phyloP scores from a whole-genome alignment of 345 rosid species.

The Salix udensis region DNA sequence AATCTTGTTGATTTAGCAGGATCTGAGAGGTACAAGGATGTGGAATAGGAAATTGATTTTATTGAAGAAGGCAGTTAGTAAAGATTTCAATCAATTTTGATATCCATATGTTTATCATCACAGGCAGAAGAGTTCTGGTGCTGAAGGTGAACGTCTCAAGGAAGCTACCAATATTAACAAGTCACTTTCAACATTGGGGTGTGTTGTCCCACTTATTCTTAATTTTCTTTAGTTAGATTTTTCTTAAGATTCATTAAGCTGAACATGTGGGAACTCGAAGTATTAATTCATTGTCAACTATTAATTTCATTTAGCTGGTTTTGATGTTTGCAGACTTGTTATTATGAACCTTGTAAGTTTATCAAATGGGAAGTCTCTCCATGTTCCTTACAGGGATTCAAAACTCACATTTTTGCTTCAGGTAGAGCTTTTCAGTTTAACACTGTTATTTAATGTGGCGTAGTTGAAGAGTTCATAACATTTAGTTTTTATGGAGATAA shows the following conservation, averaged over 20 bases:
- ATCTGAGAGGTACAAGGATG: conserved; percentile 72
- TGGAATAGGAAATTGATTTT: background rate
- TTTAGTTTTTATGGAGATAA: background rate
- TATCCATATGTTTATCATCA: background rate
- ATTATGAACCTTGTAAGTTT: conserved; percentile 94
- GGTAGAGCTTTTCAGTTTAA: conserved; percentile 33
- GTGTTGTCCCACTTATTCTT: background rate
- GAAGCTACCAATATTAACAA: conserved; percentile 98
- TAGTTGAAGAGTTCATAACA: background rate
- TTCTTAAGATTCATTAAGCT: background rate
- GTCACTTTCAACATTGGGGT: conserved; percentile 99
- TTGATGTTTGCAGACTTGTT: conserved; percentile 67
- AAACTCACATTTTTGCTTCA: conserved; percentile 98
- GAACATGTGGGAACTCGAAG: background rate
- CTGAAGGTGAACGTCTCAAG: conserved; percentile 98
- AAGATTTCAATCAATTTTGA: background rate
- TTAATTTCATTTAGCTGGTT: conserved; percentile 8
- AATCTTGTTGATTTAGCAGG: conserved; percentile 99
- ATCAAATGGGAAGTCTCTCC: conserved; percentile 92
- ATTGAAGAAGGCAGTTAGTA: background rate
- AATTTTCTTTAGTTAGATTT: background rate
- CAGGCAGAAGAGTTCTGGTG: conserved; percentile 98
- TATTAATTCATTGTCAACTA: background rate
- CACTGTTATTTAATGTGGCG: background rate
- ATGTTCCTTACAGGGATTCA: conserved; percentile 97